Evolutionary conservation across 106 monocot species (phyloP).

Genomic region (Chionographis japonica): DNA sequence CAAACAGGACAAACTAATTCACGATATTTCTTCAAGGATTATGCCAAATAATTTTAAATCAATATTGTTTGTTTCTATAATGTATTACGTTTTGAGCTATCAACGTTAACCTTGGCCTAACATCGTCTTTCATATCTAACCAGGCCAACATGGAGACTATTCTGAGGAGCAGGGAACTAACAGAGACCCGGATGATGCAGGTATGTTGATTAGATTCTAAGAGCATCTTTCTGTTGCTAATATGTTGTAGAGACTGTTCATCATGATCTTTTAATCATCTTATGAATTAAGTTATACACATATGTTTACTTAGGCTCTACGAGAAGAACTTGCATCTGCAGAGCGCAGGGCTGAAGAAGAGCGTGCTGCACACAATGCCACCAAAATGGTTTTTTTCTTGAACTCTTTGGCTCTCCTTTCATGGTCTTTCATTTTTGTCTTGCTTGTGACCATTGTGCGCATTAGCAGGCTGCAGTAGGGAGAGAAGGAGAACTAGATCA

Average conservation of each 20-base stretch:
- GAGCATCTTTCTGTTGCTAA: not conserved
- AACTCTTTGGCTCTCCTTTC: slow-evolving; percentile 6
- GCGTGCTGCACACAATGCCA: slow-evolving; percentile 85
- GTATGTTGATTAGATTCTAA: slow-evolving; percentile 25
- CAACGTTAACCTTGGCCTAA: not conserved
- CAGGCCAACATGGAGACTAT: slow-evolving; percentile 81
- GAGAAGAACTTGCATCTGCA: slow-evolving; percentile 81
- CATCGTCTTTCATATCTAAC: slow-evolving; percentile 9
- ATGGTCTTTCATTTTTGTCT: slow-evolving; percentile 6
- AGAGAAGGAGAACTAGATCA: slow-evolving; percentile 98
- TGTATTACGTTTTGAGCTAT: not conserved
- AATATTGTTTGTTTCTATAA: too few relatives aligned
- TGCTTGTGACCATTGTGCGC: not conserved
- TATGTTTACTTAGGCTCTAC: slow-evolving; percentile 51
- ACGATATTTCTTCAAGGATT: too few relatives aligned
- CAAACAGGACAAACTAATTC: too few relatives aligned
- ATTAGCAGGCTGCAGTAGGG: slow-evolving; percentile 81
- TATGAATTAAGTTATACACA: not conserved
- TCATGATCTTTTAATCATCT: not conserved
- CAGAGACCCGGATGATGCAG: slow-evolving; percentile 96
- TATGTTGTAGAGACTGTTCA: not conserved
- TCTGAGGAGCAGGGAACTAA: slow-evolving; percentile 78
- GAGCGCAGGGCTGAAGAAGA: slow-evolving; percentile 95
- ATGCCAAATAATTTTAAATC: too few relatives aligned
- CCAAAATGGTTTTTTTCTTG: slow-evolving; percentile 72